Evolutionary conservation across 2,329 filamentous ascomycete genomes (phyloP).

Genomic region (Mycosphaerelloides madeirae): DNA sequence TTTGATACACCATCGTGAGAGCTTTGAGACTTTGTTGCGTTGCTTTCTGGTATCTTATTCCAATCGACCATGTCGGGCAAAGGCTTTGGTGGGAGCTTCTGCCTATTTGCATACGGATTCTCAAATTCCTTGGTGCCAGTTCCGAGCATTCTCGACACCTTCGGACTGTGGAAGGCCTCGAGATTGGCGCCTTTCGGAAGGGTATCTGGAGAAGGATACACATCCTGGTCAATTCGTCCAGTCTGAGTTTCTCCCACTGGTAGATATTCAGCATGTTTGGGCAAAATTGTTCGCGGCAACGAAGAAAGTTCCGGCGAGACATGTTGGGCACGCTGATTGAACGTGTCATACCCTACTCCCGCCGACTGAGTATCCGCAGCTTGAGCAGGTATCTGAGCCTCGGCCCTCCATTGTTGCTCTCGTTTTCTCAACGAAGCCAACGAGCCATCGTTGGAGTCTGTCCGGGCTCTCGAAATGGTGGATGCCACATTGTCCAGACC

Average conservation of each 20-base stretch:
- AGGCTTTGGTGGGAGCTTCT: constrained; percentile 29
- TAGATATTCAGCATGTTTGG: constrained; percentile 45
- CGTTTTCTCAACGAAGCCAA: constrained; percentile 28
- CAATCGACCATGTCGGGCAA: constrained; percentile 31
- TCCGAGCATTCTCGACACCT: constrained; percentile 53
- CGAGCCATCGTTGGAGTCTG: constrained; percentile 36
- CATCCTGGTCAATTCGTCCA: constrained; percentile 51
- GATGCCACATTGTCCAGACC: constrained; percentile 5
- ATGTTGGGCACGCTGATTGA: constrained; percentile 48
- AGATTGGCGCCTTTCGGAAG: constrained; percentile 55
- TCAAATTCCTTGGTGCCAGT: constrained; percentile 31
- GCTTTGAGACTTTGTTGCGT: constrained; percentile 3
- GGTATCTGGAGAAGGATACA: constrained; percentile 36
- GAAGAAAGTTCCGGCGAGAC: constrained; percentile 48
- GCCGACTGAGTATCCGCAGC: constrained; percentile 42
- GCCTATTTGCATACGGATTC: constrained; percentile 29
- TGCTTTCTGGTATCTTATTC: constrained; percentile 13
- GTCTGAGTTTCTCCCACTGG: constrained; percentile 43
- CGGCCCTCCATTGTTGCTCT: constrained; percentile 2
- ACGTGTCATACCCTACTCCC: constrained; percentile 49
- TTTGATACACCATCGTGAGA: neutral
- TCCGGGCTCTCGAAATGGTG: constrained; percentile 1
- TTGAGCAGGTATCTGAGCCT: constrained; percentile 41
- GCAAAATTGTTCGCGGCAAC: constrained; percentile 51
- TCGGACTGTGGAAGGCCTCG: constrained; percentile 58